Evolutionary conservation across 768 basidiomycete genomes (phyloP), one percentile per base, ranked within the genome.

Genomic region (Sarcodon aspratus): DNA sequence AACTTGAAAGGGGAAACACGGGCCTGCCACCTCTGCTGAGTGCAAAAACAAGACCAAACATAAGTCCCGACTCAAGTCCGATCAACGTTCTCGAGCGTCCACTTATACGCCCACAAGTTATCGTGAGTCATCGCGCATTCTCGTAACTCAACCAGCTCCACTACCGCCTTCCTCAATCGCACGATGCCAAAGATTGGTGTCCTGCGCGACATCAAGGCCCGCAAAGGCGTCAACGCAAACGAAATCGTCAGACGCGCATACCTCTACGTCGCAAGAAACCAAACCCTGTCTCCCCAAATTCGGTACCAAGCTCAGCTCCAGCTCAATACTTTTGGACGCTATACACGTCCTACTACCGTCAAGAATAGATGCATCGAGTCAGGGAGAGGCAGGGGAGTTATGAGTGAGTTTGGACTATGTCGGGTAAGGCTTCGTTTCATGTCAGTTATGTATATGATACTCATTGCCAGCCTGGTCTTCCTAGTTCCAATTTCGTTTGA

Each of bases 241-340:
- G 95, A 98, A 63, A 72, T 95, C 44, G 71, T 82, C 31, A 82
- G 94, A 15, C 75, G 90, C 42, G 94, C 95, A 0, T 94, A 95
- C 65, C 80, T 97, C 45, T 92, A 82, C 66, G 86, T 97, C 55
- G 92, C 94, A 18, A 79, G 95, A 51, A 97, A 98, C 67, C 81
- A 88, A 61, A 78, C 83, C 1, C 68, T 97, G n/a, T 82, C 92
- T 12, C 73, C 89, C 2, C 82, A 88, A 61, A 77, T 97, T 44
- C 86, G 95, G 49, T 88, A 93, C 63, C 88, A 93, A 55, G 95
- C 95, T 12, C 93, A 96, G 64, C 69, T 98, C 52, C 92, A 96
- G 60, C 72, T 96, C 45, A 95, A 95, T 66, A 80, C 82, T 6
- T 89, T 96, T 57, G 82, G 78, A 45, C 75, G 78, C 21, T 83